These are phyloP conservation scores for Pseudogymnoascus sp. DNA, from an alignment of 2,329 filamentous ascomycete genomes.

Conservation along the genomic window DNA sequence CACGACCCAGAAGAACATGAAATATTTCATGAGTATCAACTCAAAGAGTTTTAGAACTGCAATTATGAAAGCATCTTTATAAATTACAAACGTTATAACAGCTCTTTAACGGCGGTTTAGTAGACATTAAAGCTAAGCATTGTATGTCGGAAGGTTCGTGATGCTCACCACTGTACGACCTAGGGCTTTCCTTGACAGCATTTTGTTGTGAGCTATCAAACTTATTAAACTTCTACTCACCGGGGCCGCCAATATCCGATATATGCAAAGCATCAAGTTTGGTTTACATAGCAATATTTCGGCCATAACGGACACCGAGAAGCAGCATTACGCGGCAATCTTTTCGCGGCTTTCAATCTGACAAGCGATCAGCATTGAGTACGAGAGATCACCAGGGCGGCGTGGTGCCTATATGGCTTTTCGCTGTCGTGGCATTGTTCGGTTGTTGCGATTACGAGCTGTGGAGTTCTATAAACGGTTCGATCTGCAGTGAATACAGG, in stretches of 20 bases:
- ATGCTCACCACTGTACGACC: neutral
- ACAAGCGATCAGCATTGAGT: neutral
- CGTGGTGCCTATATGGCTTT: neutral
- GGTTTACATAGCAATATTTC: neutral
- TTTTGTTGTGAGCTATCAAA: neutral
- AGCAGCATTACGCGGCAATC: neutral
- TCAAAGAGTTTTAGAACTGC: neutral
- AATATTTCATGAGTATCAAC: neutral
- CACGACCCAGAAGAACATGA: neutral
- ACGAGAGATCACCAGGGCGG: constrained; percentile 1
- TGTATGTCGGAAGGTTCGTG: neutral
- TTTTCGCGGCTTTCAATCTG: neutral
- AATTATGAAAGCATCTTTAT: neutral
- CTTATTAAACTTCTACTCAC: neutral
- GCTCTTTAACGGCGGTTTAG: neutral
- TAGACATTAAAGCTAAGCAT: neutral
- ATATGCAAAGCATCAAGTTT: neutral
- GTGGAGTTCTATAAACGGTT: neutral
- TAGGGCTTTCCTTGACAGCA: neutral
- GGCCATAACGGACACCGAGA: neutral
- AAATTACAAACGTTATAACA: neutral
- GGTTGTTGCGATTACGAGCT: neutral
- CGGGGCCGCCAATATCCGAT: neutral
- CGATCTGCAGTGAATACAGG: neutral
- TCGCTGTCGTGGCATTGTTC: neutral